Conservation (phyloP, 2,329 filamentous ascomycete species). For the Fusarium mundagurra region DNA sequence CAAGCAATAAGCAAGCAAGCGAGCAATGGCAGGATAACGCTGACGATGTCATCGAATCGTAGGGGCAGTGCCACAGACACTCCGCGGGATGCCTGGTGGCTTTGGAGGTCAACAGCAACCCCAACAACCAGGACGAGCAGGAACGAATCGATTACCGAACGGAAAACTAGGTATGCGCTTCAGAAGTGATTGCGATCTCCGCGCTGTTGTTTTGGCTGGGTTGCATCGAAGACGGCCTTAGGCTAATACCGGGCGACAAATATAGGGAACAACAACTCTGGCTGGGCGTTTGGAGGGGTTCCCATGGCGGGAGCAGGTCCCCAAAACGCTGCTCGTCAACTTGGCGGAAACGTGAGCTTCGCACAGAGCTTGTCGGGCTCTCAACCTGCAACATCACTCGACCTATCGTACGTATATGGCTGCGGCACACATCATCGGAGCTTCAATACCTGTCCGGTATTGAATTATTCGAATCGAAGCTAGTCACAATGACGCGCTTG, state of each 20-base stretch:
- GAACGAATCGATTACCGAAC: constrained; percentile 69
- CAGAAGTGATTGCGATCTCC: background rate
- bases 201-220: constrained; percentile 10
- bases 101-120: constrained; percentile 69
- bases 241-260: constrained; percentile 39
- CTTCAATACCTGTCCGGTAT: background rate
- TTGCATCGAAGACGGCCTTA: constrained; percentile 8
- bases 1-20: constrained; percentile 15
- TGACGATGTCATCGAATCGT: constrained; percentile 43
- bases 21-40: constrained; percentile 37
- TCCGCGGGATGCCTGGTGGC: constrained; percentile 69
- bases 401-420: constrained; percentile 68
- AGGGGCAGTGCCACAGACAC: constrained; percentile 70
- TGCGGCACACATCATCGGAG: background rate
- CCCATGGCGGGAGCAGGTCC: constrained; percentile 68
- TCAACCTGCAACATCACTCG: constrained; percentile 69
- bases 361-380: constrained; percentile 72
- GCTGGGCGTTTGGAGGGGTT: constrained; percentile 71
- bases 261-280: constrained; percentile 61
- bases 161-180: constrained; percentile 67
- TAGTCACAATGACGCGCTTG: background rate
- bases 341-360: constrained; percentile 71
- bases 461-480: background rate
- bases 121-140: constrained; percentile 62
- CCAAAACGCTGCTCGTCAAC: constrained; percentile 63